Conservation (phyloP, 768 basidiomycete species). For the Clathrus columnatus region DNA sequence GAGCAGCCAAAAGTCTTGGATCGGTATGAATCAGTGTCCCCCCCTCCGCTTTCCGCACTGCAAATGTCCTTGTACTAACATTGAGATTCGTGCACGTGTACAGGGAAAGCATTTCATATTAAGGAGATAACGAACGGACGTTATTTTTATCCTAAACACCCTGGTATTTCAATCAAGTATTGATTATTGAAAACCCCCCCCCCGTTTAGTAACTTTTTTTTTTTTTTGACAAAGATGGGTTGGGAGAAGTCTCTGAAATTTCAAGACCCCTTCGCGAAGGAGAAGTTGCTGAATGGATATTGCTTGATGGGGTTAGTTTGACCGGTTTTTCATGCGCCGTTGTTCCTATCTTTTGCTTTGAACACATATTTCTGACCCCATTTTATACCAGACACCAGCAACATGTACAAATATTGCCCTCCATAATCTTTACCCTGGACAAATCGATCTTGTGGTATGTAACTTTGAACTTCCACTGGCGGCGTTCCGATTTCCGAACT, state of each 20-base stretch:
- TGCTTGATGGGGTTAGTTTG: conserved; percentile 69
- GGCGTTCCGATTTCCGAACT: no score
- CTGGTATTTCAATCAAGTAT: conserved; percentile 28
- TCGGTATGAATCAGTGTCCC: conserved; percentile 40
- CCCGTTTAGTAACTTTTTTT: neutral
- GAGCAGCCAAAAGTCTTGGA: conserved; percentile 81
- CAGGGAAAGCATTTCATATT: conserved; percentile 78
- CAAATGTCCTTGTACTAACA: neutral
- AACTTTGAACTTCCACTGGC: no score
- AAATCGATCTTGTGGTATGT: conserved; percentile 84
- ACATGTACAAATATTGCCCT: conserved; percentile 87
- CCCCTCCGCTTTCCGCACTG: neutral
- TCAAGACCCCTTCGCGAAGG: conserved; percentile 64
- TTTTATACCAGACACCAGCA: conserved; percentile 61
- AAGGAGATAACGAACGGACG: conserved; percentile 58
- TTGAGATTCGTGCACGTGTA: conserved; percentile 1
- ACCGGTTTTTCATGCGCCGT: no score
- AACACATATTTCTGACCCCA: neutral
- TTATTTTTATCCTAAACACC: conserved; percentile 68
- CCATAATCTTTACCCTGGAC: conserved; percentile 76
- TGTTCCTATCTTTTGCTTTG: conserved; percentile 5
- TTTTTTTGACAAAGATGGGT: conserved; percentile 35
- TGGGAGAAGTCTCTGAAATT: conserved; percentile 54
- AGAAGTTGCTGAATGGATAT: conserved; percentile 86
- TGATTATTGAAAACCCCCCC: neutral